Evolutionary conservation across 441 rosid species (phyloP).

Genomic region (Mallotus repandus): DNA sequence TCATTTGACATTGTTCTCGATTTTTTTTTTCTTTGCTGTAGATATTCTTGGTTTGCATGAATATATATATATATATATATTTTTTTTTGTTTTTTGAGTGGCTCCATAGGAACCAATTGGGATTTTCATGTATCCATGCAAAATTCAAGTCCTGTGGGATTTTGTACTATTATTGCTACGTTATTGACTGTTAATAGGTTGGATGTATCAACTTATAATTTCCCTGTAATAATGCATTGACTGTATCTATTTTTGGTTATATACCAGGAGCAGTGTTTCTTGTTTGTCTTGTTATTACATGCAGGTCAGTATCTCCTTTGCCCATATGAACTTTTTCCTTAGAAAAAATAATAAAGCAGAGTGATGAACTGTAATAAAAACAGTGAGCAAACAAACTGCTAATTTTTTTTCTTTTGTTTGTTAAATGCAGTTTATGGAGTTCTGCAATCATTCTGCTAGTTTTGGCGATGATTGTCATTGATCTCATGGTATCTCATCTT

Average conservation of each 20-base stretch:
- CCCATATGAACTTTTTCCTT: conserved; percentile 8
- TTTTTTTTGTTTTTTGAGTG: background rate
- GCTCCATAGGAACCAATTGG: background rate
- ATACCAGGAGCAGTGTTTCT: conserved; percentile 80
- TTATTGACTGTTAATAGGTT: background rate
- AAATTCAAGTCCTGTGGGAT: background rate
- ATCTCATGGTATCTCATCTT: conserved; percentile 67
- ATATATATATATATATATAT: background rate
- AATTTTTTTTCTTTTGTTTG: conserved; percentile 19
- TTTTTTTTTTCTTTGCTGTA: background rate
- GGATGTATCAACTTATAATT: background rate
- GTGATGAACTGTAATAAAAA: conserved; percentile 7
- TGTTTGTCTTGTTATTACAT: conserved; percentile 84
- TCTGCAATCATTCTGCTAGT: conserved; percentile 90
- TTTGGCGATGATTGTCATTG: conserved; percentile 79
- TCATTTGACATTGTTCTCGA: background rate
- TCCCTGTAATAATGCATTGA: conserved; percentile 4
- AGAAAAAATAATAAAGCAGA: conserved; percentile 1
- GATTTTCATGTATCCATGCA: background rate
- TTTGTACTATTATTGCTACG: background rate
- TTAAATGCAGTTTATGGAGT: conserved; percentile 73
- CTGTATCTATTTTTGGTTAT: conserved; percentile 26
- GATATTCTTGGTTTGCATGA: background rate
- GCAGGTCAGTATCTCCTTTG: conserved; percentile 58
- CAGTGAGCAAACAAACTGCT: background rate